These are phyloP conservation scores for Skeletonema costatum DNA, from an alignment of 108 stramenopile genomes.

Conservation along the genomic window DNA sequence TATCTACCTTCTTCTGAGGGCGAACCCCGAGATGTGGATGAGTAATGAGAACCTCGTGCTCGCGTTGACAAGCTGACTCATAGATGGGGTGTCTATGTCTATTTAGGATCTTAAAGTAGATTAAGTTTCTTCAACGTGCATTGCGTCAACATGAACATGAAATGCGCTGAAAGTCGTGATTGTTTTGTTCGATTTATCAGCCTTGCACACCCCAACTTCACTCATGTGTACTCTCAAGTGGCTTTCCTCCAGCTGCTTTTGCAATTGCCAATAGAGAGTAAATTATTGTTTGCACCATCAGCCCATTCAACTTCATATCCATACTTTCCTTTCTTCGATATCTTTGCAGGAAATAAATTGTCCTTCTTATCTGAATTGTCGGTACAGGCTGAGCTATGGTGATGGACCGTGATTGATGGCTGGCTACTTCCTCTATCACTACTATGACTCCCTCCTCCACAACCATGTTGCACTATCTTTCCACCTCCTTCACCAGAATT, in stretches of 20 bases:
- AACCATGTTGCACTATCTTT: background rate
- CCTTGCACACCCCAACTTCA: background rate
- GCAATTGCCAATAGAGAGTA: conserved; percentile 76
- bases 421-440: conserved; percentile 11
- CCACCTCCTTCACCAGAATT: conserved; percentile 2
- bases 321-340: conserved; percentile 79
- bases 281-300: conserved; percentile 82
- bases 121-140: too few species aligned
- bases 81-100: too few species aligned
- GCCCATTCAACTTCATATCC: conserved; percentile 88
- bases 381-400: conserved; percentile 23
- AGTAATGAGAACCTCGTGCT: too few species aligned
- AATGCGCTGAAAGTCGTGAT: background rate
- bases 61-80: too few species aligned
- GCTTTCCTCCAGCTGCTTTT: conserved; percentile 69
- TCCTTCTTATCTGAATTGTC: conserved; percentile 11
- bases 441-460: conserved; percentile 1
- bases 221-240: conserved; percentile 1
- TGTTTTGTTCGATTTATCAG: background rate
- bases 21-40: too few species aligned
- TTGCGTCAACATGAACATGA: too few species aligned
- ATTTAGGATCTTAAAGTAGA: too few species aligned
- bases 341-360: conserved; percentile 52
- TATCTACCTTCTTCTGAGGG: too few species aligned
- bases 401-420: conserved; percentile 29